Evolutionary conservation across 2,329 filamentous ascomycete species (phyloP).

Genomic region (Paracamarosporium sp.): DNA sequence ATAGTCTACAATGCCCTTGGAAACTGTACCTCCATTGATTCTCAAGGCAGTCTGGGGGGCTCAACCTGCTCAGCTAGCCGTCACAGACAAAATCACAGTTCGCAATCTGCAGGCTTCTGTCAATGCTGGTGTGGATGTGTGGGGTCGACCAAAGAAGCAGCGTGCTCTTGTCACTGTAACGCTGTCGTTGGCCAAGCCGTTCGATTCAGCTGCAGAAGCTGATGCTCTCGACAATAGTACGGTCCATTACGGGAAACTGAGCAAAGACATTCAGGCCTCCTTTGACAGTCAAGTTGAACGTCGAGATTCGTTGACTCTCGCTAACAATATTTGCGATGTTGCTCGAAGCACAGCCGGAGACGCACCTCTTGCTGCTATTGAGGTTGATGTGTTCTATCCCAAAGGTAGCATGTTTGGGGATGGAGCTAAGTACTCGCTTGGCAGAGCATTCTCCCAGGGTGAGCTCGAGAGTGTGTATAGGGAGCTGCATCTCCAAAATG

Average conservation of each 20-base stretch:
- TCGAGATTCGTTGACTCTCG: neutral
- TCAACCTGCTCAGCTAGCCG: conserved; percentile 18
- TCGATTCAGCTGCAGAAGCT: conserved; percentile 62
- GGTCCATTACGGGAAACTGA: conserved; percentile 75
- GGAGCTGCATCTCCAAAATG: conserved; percentile 60
- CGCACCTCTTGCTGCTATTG: conserved; percentile 48
- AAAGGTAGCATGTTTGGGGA: conserved; percentile 73
- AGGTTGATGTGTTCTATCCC: conserved; percentile 64
- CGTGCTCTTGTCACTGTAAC: conserved; percentile 67
- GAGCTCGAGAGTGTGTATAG: neutral
- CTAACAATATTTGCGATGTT: neutral
- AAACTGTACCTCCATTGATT: neutral
- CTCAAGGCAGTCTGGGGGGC: conserved; percentile 28
- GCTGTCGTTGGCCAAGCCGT: conserved; percentile 63
- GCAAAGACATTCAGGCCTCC: conserved; percentile 66
- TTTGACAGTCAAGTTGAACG: conserved; percentile 37
- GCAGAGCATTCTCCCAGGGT: conserved; percentile 3
- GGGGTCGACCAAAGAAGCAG: conserved; percentile 70
- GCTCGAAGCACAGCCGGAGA: conserved; percentile 27
- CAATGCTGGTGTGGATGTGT: conserved; percentile 69
- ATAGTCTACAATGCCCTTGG: neutral
- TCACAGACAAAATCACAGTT: conserved; percentile 61
- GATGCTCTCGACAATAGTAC: conserved; percentile 73
- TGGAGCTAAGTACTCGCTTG: conserved; percentile 56
- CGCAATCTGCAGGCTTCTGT: conserved; percentile 66